Evolutionary conservation across 2,329 filamentous ascomycete species (phyloP), one percentile per base, ranked within the genome.

Genomic region (Calonectria pteridis): DNA sequence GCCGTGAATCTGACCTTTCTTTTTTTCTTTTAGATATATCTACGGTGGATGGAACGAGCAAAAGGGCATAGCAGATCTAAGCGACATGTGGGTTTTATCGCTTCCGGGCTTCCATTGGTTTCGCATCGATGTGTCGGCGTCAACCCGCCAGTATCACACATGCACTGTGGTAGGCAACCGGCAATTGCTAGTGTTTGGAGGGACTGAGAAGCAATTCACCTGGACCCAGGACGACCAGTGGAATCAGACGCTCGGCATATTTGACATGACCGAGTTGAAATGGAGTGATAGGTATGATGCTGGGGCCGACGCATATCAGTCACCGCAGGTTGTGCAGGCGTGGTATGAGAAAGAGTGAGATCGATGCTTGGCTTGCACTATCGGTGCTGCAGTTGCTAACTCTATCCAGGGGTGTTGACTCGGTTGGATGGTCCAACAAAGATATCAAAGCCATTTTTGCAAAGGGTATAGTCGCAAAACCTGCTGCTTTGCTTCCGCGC

Each of bases 261-360:
- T 62, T n/a, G 55, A 62, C 26, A 20, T 62, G 55, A 62, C 55
- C 33, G 55, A 62, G 14, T n/a, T 62, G 14, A 62, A 62, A 62
- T 62, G 55, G 55, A 62, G 33, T 14, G 55, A 62, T 28, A 10
- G 4, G 13, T 62, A 62, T 29, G 31, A 62, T 29, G 33, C 55
- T 20, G 35, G 9, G 18, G 55, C 35, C 37, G 55, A 40, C 23
- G 33, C 23, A 28, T 62, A 62, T 11, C 16, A 62, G 7, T 62
- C 55, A 9, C 55, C 55, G 16, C 55, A 62, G 9, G 33, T 37
- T 14, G 55, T 62, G 16, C 55, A 40, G 6, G 14, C 14, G 37
- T 62, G 55, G 55, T 62, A 62, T 26, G 16, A 62, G 31, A 4
- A 40, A 28, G 55, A 37, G 55, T 62, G 37, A 28, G 23, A 7